Percentiles rank a stretch among this genome's conserved stretches.
Evolutionary conservation across 345 rosid genomes (phyloP).

Genomic region (Crucihimalaya himalaica): DNA sequence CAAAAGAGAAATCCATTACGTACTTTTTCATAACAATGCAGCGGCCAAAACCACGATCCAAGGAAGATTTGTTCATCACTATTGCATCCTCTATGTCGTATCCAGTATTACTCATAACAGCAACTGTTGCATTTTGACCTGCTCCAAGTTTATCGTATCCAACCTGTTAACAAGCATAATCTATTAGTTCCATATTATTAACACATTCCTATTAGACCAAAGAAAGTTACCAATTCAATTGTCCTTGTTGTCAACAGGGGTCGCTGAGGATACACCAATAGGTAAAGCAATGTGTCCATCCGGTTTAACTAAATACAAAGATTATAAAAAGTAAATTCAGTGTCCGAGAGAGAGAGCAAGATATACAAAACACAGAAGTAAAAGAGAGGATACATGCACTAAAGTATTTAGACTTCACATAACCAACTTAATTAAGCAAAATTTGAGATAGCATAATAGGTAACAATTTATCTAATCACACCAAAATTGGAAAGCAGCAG

Average conservation of each 20-base stretch:
- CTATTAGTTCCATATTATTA: constrained; percentile 18
- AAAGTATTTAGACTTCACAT: constrained; percentile 2
- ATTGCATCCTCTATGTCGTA: constrained; percentile 98
- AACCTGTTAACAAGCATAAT: constrained; percentile 51
- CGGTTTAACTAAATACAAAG: constrained; percentile 56
- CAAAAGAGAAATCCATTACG: constrained; percentile 17
- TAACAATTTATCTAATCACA: constrained; percentile 1
- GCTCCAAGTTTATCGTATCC: constrained; percentile 99
- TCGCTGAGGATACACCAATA: constrained; percentile 91
- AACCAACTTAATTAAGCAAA: constrained; percentile 20
- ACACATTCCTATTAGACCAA: not conserved
- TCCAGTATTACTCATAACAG: constrained; percentile 94
- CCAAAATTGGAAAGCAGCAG: constrained; percentile 8
- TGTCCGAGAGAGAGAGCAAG: constrained; percentile 9
- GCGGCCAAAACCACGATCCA: constrained; percentile 98
- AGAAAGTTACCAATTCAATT: constrained; percentile 76
- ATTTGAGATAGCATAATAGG: not conserved
- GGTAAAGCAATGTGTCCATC: constrained; percentile 88
- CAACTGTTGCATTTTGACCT: constrained; percentile 98
- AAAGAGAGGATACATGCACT: constrained; percentile 1
- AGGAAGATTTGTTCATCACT: constrained; percentile 94
- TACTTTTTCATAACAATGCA: constrained; percentile 96
- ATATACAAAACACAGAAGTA: not conserved
- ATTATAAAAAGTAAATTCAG: constrained; percentile 3
- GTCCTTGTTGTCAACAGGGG: constrained; percentile 92